phyloP scores from a whole-genome alignment of 2,329 filamentous ascomycete species.

The Capronia americana region DNA sequence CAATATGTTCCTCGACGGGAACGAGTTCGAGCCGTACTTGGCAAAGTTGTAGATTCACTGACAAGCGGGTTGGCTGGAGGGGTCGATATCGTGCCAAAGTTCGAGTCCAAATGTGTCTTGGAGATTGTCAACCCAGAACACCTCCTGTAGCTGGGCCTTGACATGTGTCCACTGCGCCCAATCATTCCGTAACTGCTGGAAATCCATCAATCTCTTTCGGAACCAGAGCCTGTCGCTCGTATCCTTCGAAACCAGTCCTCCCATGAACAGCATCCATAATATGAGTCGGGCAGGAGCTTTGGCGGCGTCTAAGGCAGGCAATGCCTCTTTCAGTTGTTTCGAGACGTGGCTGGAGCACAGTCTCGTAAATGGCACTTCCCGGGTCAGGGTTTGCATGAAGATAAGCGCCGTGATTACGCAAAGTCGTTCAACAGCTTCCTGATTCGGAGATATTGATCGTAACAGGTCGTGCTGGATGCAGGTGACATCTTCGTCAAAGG shows the following conservation, averaged over 20 bases:
- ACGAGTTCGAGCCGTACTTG: conserved; percentile 23
- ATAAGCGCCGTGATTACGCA: conserved; percentile 29
- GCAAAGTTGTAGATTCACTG: conserved; percentile 15
- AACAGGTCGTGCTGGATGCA: conserved; percentile 33
- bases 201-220: conserved; percentile 6
- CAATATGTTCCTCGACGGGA: conserved; percentile 32
- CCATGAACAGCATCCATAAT: conserved; percentile 33
- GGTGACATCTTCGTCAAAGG: conserved; percentile 31
- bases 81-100: conserved; percentile 26
- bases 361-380: conserved; percentile 23
- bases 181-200: background rate
- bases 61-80: background rate
- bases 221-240: conserved; percentile 29
- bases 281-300: conserved; percentile 5
- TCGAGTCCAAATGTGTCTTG: conserved; percentile 25
- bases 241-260: conserved; percentile 21
- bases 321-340: conserved; percentile 13
- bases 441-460: background rate
- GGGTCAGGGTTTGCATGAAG: conserved; percentile 31
- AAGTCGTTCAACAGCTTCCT: conserved; percentile 15
- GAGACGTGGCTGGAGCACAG: conserved; percentile 21
- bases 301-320: background rate
- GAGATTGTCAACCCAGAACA: conserved; percentile 26
- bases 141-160: conserved; percentile 18
- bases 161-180: conserved; percentile 20